Percentiles rank a stretch among this genome's conserved stretches.
Conservation (phyloP, 2,329 filamentous ascomycete species). For the Fusarium xylarioides region DNA sequence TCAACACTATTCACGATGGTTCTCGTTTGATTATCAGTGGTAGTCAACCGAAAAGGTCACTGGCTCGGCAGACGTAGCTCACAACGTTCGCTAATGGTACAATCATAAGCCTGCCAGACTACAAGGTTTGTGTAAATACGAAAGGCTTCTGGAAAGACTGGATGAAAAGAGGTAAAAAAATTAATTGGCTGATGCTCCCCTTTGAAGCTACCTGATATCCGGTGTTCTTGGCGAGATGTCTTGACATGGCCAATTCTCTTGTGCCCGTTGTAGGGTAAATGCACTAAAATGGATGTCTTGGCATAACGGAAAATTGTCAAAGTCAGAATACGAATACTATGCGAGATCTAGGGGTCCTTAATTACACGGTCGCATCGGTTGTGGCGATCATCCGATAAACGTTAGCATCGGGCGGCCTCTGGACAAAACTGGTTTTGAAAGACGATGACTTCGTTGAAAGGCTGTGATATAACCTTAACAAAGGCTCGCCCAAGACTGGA, state of each 20-base stretch:
- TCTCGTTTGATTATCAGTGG: rapidly evolving
- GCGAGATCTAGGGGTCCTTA: background rate
- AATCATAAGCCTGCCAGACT: background rate
- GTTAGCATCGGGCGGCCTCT: background rate
- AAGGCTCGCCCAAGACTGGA: rapidly evolving
- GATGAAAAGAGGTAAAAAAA: no score
- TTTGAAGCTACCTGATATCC: background rate
- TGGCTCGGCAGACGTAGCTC: rapidly evolving
- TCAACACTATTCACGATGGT: rapidly evolving
- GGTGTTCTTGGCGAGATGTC: background rate
- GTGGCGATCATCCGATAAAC: background rate
- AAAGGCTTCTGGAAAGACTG: background rate
- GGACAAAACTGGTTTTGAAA: background rate
- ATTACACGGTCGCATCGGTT: background rate
- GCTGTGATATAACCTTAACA: background rate
- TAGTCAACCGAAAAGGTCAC: rapidly evolving
- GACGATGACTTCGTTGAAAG: background rate
- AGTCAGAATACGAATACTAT: background rate
- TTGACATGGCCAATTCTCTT: no score
- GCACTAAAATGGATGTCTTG: background rate
- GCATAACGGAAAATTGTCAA: background rate
- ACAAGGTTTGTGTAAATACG: no score
- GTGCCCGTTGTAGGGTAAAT: background rate
- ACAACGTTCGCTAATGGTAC: rapidly evolving
- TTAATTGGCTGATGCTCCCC: background rate